phyloP scores from a whole-genome alignment of 2,329 filamentous ascomycete species.

The Aspergillus pseudotamarii region DNA sequence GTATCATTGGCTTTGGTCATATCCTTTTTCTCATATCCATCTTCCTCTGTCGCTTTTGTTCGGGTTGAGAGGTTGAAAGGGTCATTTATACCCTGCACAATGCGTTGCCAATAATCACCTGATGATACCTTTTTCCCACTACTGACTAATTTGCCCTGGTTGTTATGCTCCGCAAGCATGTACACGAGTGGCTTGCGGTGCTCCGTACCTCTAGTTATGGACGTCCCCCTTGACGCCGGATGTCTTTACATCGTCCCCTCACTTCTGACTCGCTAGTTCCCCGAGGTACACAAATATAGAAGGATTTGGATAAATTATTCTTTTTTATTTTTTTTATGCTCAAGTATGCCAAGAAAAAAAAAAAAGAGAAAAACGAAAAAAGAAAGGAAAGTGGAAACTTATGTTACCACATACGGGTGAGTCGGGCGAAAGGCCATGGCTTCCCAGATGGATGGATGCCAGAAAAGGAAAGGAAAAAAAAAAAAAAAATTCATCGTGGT shows the following conservation, averaged over 20 bases:
- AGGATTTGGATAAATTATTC: background rate
- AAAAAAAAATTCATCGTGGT: background rate
- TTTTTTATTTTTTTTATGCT: no score
- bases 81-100: background rate
- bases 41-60: background rate
- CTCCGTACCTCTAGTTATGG: slow-evolving; percentile 8
- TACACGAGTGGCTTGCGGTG: slow-evolving; percentile 7
- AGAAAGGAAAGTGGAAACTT: background rate
- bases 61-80: background rate
- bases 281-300: background rate
- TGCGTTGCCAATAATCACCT: slow-evolving; percentile 1
- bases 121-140: background rate
- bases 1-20: no score
- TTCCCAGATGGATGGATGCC: background rate
- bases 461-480: background rate
- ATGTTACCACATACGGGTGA: slow-evolving; percentile 12
- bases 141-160: background rate
- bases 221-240: slow-evolving; percentile 18
- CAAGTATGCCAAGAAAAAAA: background rate
- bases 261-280: slow-evolving; percentile 11
- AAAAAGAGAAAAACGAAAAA: no score
- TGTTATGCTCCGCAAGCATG: slow-evolving; percentile 4
- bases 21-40: background rate
- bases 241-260: slow-evolving; percentile 13
- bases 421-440: slow-evolving; percentile 9